A percentile compares a stretch with the other conserved stretches of the same genome.
Conservation (phyloP, 148 eudicot genomes). For the Rhododendron williamsianum region DNA sequence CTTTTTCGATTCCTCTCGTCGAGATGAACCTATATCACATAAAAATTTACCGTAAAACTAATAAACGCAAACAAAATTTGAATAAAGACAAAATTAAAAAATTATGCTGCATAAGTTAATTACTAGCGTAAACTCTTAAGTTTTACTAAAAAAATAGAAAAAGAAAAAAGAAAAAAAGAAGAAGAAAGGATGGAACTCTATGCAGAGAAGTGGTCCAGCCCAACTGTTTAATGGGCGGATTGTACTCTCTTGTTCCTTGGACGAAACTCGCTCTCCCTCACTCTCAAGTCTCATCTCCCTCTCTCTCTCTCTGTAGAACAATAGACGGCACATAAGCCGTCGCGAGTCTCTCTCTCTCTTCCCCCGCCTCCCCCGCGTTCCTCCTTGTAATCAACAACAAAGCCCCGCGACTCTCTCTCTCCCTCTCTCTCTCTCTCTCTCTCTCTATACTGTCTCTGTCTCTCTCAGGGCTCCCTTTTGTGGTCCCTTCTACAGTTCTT, state of each 20-base stretch:
- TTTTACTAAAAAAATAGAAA: no score
- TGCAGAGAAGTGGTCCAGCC: background rate
- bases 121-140: no score
- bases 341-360: background rate
- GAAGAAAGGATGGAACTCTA: no score
- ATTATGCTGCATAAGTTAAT: no score
- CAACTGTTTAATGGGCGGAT: background rate
- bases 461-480: constrained; percentile 17
- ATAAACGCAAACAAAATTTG: no score
- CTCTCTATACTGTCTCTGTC: background rate
- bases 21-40: no score
- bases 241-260: background rate
- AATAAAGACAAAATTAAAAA: no score
- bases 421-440: background rate
- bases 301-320: background rate
- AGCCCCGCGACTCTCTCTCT: background rate
- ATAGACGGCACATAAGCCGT: background rate
- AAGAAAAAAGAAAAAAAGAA: no score
- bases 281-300: background rate
- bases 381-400: background rate
- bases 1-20: no score
- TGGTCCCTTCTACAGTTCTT: background rate
- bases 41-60: no score
- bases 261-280: background rate
- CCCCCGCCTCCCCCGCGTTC: background rate